Percentiles rank a stretch among this genome's conserved stretches.
Evolutionary conservation across 768 basidiomycete species (phyloP).

Genomic region (Auricularia sp.): DNA sequence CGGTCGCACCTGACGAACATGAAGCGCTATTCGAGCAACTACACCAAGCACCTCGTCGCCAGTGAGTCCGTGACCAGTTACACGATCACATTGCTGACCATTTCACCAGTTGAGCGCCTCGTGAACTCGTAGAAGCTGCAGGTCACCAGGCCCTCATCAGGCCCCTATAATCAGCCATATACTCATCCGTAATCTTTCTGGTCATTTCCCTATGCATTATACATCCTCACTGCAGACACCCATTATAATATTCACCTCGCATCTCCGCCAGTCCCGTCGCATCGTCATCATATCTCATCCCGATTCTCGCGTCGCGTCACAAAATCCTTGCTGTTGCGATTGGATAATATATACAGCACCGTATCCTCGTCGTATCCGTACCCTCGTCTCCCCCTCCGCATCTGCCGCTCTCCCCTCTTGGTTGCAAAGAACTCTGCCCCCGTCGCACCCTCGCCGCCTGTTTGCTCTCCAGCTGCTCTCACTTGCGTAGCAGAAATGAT

Average conservation of each 20-base stretch:
- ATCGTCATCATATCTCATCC: not conserved
- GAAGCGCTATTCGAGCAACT: slow-evolving; percentile 60
- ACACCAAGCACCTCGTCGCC: slow-evolving; percentile 72
- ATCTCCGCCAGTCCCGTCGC: not conserved
- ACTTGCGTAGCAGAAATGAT: not conserved
- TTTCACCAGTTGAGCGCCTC: not conserved
- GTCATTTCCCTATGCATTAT: not conserved
- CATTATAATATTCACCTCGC: not conserved
- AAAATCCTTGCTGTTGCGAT: not conserved
- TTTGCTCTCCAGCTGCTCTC: not conserved
- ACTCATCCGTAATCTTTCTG: not conserved
- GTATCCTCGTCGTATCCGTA: not conserved
- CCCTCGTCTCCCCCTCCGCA: not conserved
- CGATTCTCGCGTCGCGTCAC: not conserved
- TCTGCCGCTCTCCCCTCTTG: not conserved
- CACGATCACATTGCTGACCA: not conserved
- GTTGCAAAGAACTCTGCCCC: not conserved
- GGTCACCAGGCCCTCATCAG: no score
- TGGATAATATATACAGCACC: slow-evolving; percentile 1
- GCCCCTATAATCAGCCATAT: no score
- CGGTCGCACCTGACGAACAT: slow-evolving; percentile 60
- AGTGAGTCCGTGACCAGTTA: slow-evolving; percentile 40
- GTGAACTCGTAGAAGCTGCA: not conserved
- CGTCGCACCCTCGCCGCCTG: not conserved
- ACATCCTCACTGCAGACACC: not conserved